A percentile compares a stretch with the other conserved stretches of the same genome.
These are phyloP conservation scores for Lignosus rhinocerotis DNA, from an alignment of 1,284 basidiomycete genomes.

Conservation along the genomic window DNA sequence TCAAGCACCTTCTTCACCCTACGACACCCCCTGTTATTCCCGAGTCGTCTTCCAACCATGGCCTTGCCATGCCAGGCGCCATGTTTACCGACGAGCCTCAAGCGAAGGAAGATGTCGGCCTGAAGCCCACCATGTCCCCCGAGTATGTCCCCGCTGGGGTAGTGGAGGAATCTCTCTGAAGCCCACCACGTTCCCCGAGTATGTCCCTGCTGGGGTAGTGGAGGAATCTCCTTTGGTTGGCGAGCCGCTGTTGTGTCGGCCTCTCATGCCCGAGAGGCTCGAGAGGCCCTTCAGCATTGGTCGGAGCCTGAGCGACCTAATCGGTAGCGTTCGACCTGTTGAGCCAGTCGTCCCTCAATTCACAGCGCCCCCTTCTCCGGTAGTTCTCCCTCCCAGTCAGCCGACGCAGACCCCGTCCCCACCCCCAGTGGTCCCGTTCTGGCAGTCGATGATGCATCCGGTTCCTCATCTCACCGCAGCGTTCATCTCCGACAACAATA, in stretches of 20 bases:
- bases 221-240: constrained; percentile 33
- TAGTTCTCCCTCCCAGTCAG: neutral
- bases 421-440: neutral
- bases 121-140: neutral
- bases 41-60: neutral
- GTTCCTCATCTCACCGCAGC: constrained; percentile 44
- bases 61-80: constrained; percentile 25
- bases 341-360: neutral
- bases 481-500: constrained; percentile 69
- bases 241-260: constrained; percentile 34
- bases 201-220: neutral
- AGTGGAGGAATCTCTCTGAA: constrained; percentile 21
- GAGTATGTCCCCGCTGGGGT: neutral
- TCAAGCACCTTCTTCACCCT: constrained; percentile 33
- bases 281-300: constrained; percentile 7
- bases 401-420: constrained; percentile 1
- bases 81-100: constrained; percentile 23
- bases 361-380: too few relatives aligned
- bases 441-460: constrained; percentile 1
- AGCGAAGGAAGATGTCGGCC: neutral
- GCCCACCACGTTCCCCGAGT: neutral
- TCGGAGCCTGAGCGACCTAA: constrained; percentile 18
- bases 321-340: neutral
- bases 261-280: constrained; percentile 14
- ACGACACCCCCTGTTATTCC: constrained; percentile 8